Evolutionary conservation across 163 green algal genomes (phyloP).

Genomic region (Scenedesmus sp.): DNA sequence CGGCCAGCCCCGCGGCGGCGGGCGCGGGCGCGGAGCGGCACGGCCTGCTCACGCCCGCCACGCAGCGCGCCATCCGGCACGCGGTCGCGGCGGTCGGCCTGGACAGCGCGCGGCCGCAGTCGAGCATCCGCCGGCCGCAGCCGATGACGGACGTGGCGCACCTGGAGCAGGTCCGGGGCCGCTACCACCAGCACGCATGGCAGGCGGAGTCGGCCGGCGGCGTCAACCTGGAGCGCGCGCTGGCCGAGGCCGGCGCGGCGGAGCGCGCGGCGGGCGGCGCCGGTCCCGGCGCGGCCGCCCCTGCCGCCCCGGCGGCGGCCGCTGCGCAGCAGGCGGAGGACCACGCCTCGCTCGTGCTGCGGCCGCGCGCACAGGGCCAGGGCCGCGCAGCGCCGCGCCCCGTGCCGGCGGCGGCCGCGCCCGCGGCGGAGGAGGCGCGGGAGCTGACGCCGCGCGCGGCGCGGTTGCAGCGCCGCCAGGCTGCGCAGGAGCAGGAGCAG

Average conservation of each 20-base stretch:
- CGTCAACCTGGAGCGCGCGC: too few relatives aligned
- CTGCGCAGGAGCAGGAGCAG: neutral
- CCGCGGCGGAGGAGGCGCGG: neutral
- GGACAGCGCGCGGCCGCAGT: slow-evolving; percentile 12
- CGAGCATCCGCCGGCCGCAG: slow-evolving; percentile 24
- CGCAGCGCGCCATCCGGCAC: slow-evolving; percentile 4
- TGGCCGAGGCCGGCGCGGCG: too few relatives aligned
- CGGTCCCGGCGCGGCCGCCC: too few relatives aligned
- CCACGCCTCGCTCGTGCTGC: neutral
- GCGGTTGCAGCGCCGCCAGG: slow-evolving; percentile 27
- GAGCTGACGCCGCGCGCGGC: neutral
- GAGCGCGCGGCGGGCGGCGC: too few relatives aligned
- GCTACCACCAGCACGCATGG: neutral
- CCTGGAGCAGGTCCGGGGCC: neutral
- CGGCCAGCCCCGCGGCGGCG: too few relatives aligned
- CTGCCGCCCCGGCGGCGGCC: neutral
- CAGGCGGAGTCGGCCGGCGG: neutral
- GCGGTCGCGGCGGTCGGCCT: slow-evolving; percentile 11
- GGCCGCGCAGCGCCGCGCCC: too few relatives aligned
- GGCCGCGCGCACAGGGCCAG: too few relatives aligned
- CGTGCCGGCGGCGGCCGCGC: too few relatives aligned
- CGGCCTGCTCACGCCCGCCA: slow-evolving; percentile 34
- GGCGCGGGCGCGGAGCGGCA: too few relatives aligned
- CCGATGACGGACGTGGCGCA: slow-evolving; percentile 25
- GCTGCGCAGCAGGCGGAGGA: neutral